Conservation (phyloP, 805 yeast genomes). For the Ogataea salicorniae region DNA sequence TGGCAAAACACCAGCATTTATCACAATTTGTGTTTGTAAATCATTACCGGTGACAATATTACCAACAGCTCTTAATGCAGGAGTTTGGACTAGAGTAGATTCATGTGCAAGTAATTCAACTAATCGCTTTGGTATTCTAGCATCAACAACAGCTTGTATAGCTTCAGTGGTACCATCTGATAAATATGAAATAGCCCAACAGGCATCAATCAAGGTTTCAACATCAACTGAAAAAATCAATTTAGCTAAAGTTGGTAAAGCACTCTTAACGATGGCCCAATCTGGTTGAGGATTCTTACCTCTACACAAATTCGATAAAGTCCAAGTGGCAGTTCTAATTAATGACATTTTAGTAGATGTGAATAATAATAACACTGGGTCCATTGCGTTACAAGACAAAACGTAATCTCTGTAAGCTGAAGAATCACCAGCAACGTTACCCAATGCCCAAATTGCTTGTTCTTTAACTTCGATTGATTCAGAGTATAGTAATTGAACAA, state of each 20-base stretch:
- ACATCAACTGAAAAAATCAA: slow-evolving; percentile 85
- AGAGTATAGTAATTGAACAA: slow-evolving; percentile 76
- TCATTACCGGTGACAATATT: slow-evolving; percentile 98
- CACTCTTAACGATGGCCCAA: slow-evolving; percentile 82
- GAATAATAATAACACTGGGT: slow-evolving; percentile 76
- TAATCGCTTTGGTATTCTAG: slow-evolving; percentile 88
- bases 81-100: slow-evolving; percentile 86
- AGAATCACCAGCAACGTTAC: slow-evolving; percentile 98
- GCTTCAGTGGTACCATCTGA: slow-evolving; percentile 91
- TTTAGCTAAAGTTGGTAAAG: slow-evolving; percentile 88
- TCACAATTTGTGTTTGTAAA: slow-evolving; percentile 88
- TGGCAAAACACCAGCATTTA: slow-evolving; percentile 85
- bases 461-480: slow-evolving; percentile 89
- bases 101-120: slow-evolving; percentile 87
- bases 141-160: slow-evolving; percentile 95
- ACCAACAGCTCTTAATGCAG: slow-evolving; percentile 95
- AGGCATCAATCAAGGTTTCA: slow-evolving; percentile 93
- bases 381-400: slow-evolving; percentile 79
- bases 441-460: slow-evolving; percentile 99
- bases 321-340: slow-evolving; percentile 97
- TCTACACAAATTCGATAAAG: slow-evolving; percentile 91
- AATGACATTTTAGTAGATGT: slow-evolving; percentile 80
- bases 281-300: slow-evolving; percentile 96
- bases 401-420: slow-evolving; percentile 87
- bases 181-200: slow-evolving; percentile 96